A percentile compares a stretch with the other conserved stretches of the same genome.
phyloP scores from a whole-genome alignment of 164 flowering plant genomes.

The Vitis labrusca region DNA sequence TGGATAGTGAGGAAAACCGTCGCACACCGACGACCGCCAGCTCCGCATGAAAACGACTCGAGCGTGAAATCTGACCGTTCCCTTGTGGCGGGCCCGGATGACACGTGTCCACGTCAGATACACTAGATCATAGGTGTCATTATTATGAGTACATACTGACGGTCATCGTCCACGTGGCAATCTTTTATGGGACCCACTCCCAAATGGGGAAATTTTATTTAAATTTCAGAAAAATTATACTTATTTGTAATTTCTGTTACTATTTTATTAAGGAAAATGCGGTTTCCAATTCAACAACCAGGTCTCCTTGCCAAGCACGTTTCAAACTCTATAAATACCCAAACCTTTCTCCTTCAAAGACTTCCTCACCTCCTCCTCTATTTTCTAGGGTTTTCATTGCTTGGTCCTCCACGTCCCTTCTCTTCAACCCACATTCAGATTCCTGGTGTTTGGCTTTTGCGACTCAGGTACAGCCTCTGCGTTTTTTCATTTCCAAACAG shows the following conservation, averaged over 20 bases:
- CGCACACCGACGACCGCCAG: constrained; percentile 15
- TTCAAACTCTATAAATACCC: not conserved
- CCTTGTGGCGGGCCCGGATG: not conserved
- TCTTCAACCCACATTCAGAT: too few relatives aligned
- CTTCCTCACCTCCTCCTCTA: constrained; percentile 12
- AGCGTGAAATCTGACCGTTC: not conserved
- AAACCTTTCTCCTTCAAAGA: not conserved
- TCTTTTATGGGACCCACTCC: too few relatives aligned
- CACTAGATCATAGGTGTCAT: constrained; percentile 11
- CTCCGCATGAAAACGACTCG: constrained; percentile 10
- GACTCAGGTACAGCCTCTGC: too few relatives aligned
- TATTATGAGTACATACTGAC: not conserved
- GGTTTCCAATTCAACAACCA: constrained; percentile 12
- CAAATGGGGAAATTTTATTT: too few relatives aligned
- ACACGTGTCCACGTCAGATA: constrained; percentile 19
- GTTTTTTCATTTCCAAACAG: not conserved
- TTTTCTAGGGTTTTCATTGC: constrained; percentile 1
- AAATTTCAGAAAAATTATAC: too few relatives aligned
- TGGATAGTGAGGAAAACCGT: too few relatives aligned
- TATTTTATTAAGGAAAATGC: too few relatives aligned
- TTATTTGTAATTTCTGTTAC: too few relatives aligned
- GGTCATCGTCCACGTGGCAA: too few relatives aligned
- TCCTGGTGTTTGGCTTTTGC: too few relatives aligned
- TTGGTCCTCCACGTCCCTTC: not conserved
- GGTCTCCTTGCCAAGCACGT: constrained; percentile 26